Evolutionary conservation across 495 filamentous ascomycete genomes (phyloP), one percentile per base, ranked within the genome.

Genomic region (Annulohypoxylon maeteangense): DNA sequence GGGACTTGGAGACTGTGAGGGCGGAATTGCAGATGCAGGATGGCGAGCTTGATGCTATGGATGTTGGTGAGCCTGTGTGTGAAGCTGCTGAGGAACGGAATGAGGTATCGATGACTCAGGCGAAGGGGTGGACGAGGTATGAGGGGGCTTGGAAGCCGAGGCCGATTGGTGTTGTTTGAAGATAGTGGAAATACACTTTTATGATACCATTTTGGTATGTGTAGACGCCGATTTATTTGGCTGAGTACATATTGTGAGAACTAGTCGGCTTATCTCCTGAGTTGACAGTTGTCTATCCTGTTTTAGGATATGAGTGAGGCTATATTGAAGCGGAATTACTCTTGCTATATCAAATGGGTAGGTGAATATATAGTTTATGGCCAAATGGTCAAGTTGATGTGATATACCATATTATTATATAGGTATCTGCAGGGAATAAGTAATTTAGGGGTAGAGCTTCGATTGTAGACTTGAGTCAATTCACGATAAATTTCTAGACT

Each of bases 141-240:
- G 76, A 83, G 58, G 86, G 86, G 1, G 72, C 76, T 6, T 90
- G 88, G 88, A 78, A 81, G 18, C 85, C 87, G n/a, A 89, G 84
- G 74, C 88, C 88, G 0, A 90, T 90, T 68, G 88, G 88, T 16
- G 77, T 87, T 56, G 80, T 88, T 32, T 87, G 79, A 59, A 5
- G 31, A 16, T 51, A 22, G 47, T 25, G 10, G 0, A 2, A 48
- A 31, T 36, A 5, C 25, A 29, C n/a, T n/a, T 16, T 42, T 14
- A 50, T 25, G 4, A 27, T 2, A 10, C 10, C 18, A 27, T 50
- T 11, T 1, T 47, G 4, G 22, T 7, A 5, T 47, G 7, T 12
- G 2, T 7, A 36, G 2, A 36, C 32, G 8, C 32, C 1, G 8
- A 36, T 2, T 36, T 36, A 36, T 11, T 7, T 10, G 7, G 32